These are phyloP conservation scores for Setaria viridis DNA, from an alignment of 202 grass and related monocot species.

Conservation along the genomic window DNA sequence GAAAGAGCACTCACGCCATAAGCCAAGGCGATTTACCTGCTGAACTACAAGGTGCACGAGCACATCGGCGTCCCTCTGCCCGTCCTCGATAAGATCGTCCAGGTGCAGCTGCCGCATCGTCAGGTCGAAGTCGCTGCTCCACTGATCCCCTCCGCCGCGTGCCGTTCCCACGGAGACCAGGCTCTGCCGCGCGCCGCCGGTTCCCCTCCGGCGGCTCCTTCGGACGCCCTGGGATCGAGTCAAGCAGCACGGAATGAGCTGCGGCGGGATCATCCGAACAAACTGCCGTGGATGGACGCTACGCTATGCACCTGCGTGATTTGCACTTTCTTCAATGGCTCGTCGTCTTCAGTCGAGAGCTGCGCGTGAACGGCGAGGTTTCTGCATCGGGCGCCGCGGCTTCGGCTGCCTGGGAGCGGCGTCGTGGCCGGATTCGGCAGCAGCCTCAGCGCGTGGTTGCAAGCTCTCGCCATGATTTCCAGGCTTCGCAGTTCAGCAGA, in stretches of 20 bases:
- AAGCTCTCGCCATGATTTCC: conserved; percentile 49
- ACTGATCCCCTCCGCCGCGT: conserved; percentile 54
- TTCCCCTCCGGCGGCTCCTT: conserved; percentile 42
- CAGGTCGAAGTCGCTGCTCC: conserved; percentile 70
- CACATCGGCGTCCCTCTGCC: conserved; percentile 59
- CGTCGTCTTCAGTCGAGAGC: conserved; percentile 18
- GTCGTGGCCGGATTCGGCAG: conserved; percentile 17
- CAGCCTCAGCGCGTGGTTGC: conserved; percentile 44
- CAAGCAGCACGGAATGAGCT: neutral
- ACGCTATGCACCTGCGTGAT: conserved; percentile 40
- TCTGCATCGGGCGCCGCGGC: neutral
- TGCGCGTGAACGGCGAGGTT: conserved; percentile 35
- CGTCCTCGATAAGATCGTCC: conserved; percentile 61
- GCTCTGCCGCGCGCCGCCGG: conserved; percentile 46
- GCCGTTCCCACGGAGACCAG: conserved; percentile 54
- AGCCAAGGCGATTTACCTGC: conserved; percentile 49
- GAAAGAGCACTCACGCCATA: neutral
- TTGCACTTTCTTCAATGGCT: conserved; percentile 28
- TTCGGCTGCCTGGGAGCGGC: conserved; percentile 22
- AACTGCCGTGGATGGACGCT: neutral
- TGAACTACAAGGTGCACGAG: conserved; percentile 65
- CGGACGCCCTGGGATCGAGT: conserved; percentile 17
- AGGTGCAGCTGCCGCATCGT: conserved; percentile 69
- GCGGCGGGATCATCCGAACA: neutral
- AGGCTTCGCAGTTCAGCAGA: neutral